Evolutionary conservation across 192 early-diverging fungal genomes (phyloP), one percentile per base, ranked within the genome.

Genomic region (Umbelopsis vinacea): DNA sequence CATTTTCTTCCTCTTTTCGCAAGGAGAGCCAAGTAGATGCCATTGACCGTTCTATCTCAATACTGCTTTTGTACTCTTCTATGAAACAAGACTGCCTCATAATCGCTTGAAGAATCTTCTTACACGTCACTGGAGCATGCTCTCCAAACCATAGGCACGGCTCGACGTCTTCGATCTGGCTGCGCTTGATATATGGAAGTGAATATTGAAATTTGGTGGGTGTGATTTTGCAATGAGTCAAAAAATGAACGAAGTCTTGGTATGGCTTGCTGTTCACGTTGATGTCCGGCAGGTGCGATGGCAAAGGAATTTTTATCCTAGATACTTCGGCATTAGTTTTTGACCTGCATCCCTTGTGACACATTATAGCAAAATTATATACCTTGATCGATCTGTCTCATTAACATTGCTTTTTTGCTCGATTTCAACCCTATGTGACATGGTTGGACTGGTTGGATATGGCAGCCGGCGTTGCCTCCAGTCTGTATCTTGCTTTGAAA

Each of bases 61-160:
- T 84, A 75, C 60, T 82, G 75, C 60, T 82, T 78, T 88, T 95
- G 91, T 80, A 78, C 87, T 95, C 93, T 76, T 97, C 93, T 40
- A 98, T 92, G 75, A 89, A 95, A 71, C 95, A 89, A 4, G 92
- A 87, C 71, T 96, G 92, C 6, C 86, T 84, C 9, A 88, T 79
- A 70, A 99, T 90, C 45, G 93, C 91, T 68, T 98, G 96, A 38
- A 95, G 86, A 37, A 99, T 82, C 79, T 93, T 96, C 63, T 88
- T 90, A 9, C 90, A 88, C 23, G 94, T 94, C 12, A 96, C 91
- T 35, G 92, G 88, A 23, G 97, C 92, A 45, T 91, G 91, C 26
- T 89, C 88, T 19, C 96, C 95, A 80, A 99, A 98, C 40, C 97
- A 84, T 76, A 99, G 83, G 70, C 96, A 97, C 8, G 95, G 95